Base-by-base conservation (phyloP, 1,139 yeast species). In the Hansenula lynferdii region DNA sequence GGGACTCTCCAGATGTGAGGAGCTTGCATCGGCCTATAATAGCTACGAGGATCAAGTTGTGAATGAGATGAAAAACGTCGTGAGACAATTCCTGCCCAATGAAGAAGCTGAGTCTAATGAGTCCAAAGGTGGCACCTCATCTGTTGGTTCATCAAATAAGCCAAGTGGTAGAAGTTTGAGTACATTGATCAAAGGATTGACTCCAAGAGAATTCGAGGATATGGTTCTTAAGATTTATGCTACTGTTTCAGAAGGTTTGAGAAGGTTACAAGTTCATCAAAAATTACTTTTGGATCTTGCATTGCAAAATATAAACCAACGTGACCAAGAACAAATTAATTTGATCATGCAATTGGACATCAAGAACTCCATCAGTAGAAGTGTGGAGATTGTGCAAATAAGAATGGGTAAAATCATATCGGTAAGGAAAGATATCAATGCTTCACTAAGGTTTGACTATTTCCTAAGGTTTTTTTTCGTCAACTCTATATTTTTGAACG, bases 241-340 rank as follows among this genome's bases (percentile, higher is more conserved):
- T 0, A 72, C 77, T 28, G 67, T 86, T 7, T 76, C 89, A 0
- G 90, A 83, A 50, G 78, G 90, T 22, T 67, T 90, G 31, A 69
- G 92, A 43, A 70, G 96, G 39, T 65, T 90, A 20, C 76, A 85
- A 1, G 67, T 76, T 3, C 97, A 90, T 44, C 95, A 90, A 55
- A 87, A 87, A 55, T 53, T 85, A 6, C 60, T 92, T 25, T 67
- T 92, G 17, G 95, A 86, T 49, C 59, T 85, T 40, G 80, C 95
- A 0, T 65, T 89, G 24, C 77, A 80, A 18, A 66, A 74, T 17
- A 59, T 77, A 19, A 57, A 58, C 10, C 49, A 57, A n/a, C 51
- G 52, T 10, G 43, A 51, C 12, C 61, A 56, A 31, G 53, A 56
- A 36, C 57, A 57, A 36, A 56, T 53, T 8, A 47, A 70, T 44